Conservation (phyloP, 108 stramenopile genomes). For the Cyclostephanos tholiformis region DNA sequence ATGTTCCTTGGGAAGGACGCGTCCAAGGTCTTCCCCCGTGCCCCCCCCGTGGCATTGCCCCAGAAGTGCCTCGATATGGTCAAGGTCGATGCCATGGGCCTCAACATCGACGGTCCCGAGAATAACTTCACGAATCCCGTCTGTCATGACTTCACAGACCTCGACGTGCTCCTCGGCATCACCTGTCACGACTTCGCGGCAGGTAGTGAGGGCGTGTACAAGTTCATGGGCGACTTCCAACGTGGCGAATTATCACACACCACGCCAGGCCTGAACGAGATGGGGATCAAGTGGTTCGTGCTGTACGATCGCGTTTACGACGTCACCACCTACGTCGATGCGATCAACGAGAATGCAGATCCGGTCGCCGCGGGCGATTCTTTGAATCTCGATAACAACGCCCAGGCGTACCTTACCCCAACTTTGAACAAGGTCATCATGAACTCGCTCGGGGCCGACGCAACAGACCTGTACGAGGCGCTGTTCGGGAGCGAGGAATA, state of each 20-base stretch:
- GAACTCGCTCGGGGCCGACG: slow-evolving; percentile 38
- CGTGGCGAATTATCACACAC: slow-evolving; percentile 41
- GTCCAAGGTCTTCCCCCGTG: slow-evolving; percentile 58
- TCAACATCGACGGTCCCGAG: slow-evolving; percentile 33
- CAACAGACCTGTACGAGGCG: slow-evolving; percentile 42
- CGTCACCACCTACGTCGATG: slow-evolving; percentile 50
- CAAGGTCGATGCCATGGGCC: slow-evolving; percentile 38
- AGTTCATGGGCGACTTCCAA: slow-evolving; percentile 49
- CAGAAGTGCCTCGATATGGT: slow-evolving; percentile 57
- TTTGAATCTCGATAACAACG: slow-evolving; percentile 8
- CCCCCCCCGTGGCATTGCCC: slow-evolving; percentile 52
- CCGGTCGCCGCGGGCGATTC: slow-evolving; percentile 19
- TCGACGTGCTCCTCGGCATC: slow-evolving; percentile 52
- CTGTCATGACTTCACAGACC: slow-evolving; percentile 45
- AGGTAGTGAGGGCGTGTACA: slow-evolving; percentile 43
- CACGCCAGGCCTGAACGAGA: slow-evolving; percentile 18
- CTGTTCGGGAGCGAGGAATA: slow-evolving; percentile 40
- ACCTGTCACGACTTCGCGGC: slow-evolving; percentile 56
- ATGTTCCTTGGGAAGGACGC: slow-evolving; percentile 60
- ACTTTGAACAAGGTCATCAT: slow-evolving; percentile 46
- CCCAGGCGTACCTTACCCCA: slow-evolving; percentile 38
- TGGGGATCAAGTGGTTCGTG: slow-evolving; percentile 36
- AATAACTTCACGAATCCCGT: slow-evolving; percentile 56
- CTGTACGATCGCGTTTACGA: slow-evolving; percentile 52
- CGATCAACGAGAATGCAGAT: slow-evolving; percentile 31